Conservation (phyloP, 2,329 filamentous ascomycete species). For the Xylaria sp. region DNA sequence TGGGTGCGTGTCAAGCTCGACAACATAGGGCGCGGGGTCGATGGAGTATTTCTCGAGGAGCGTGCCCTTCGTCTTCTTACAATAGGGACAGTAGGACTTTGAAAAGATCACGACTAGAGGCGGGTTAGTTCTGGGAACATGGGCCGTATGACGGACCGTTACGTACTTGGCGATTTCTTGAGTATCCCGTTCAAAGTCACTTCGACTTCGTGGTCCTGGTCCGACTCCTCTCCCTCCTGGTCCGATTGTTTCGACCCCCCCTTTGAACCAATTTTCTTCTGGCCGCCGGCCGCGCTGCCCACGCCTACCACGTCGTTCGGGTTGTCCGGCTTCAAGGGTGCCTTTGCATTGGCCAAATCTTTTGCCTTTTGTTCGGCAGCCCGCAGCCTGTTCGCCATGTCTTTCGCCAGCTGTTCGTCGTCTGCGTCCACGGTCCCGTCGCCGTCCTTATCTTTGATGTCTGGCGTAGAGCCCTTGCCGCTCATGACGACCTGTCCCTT, state of each 20-base stretch:
- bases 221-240: conserved; percentile 50
- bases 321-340: conserved; percentile 60
- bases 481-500: conserved; percentile 46
- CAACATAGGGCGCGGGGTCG: conserved; percentile 78
- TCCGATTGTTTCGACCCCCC: conserved; percentile 56
- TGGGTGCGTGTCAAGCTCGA: conserved; percentile 84
- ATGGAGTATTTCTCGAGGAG: conserved; percentile 85
- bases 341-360: conserved; percentile 69
- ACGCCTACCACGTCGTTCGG: conserved; percentile 62
- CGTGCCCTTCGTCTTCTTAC: conserved; percentile 80
- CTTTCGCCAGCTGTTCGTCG: conserved; percentile 54
- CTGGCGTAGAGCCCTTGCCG: conserved; percentile 39
- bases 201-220: conserved; percentile 67
- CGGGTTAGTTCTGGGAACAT: conserved; percentile 3
- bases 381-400: conserved; percentile 64
- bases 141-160: not conserved
- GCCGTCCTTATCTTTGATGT: conserved; percentile 53
- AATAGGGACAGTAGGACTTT: conserved; percentile 89
- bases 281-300: conserved; percentile 58
- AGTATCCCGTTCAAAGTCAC: conserved; percentile 76
- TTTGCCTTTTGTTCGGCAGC: conserved; percentile 71
- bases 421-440: conserved; percentile 61
- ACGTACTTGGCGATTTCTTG: conserved; percentile 79
- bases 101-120: conserved; percentile 87
- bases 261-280: conserved; percentile 44